Evolutionary conservation across 345 rosid genomes (phyloP), one percentile per base, ranked within the genome.

Genomic region (Ricinus communis): DNA sequence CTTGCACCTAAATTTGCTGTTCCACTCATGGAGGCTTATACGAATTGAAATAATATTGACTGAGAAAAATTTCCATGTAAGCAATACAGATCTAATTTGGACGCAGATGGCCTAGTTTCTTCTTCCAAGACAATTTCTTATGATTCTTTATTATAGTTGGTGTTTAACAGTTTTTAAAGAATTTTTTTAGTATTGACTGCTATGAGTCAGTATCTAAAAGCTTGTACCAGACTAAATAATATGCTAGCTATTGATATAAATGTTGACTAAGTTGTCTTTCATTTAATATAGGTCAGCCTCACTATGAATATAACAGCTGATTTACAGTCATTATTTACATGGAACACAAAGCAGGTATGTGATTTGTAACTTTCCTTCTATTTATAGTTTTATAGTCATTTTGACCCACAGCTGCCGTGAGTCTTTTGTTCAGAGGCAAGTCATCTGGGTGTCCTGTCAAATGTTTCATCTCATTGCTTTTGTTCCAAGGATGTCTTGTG

Each of bases 311-410:
- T 96, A 79, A 53, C 93, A 30, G 97, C 96, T 16, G 94, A 96
- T 68, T 78, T 96, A 58, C 93, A 89, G 76, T 87, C 99, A 38
- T 69, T 93, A 43, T 96, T 91, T 78, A 91, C 97, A 52, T 93
- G 99, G 99, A 96, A 96, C 86, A 93, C 99, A 4, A 93, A 96
- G 74, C 98, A 93, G 97, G 99, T 96, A 76, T 68, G 66, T 67
- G 61, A 15, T 70, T 36, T 28, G 15, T 8, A 25, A 40, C 22
- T 40, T 31, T 50, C 22, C 24, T 53, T 50, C 31, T 19, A 18
- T 70, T 38, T 8, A 55, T 30, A 43, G 13, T 53, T 25, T 38
- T 38, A 0, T 54, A 2, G 31, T 54, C 47, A 43, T 58, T 65
- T 55, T 11, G 18, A 30, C 11, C 53, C 54, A 33, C 33, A 67